phyloP scores from a whole-genome alignment of 78 protist species.

The Anaeramoeba ignava region DNA sequence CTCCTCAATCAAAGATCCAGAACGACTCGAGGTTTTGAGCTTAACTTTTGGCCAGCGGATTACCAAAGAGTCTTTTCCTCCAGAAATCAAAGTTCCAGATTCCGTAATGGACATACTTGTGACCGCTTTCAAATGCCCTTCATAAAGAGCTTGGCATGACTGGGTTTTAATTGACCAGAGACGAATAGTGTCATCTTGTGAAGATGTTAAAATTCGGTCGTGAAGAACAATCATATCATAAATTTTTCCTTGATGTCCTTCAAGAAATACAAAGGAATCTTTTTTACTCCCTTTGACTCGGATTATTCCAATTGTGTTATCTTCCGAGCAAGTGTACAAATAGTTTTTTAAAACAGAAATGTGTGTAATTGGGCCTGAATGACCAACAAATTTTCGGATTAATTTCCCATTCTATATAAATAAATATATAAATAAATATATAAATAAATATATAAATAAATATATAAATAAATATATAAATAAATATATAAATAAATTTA shows the following conservation, averaged over 20 bases:
- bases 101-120: neutral
- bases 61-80: neutral
- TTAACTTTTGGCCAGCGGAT: neutral
- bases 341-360: no score
- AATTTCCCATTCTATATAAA: no score
- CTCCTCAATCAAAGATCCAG: neutral
- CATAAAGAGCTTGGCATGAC: neutral
- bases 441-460: no score
- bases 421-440: no score
- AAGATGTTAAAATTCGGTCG: neutral
- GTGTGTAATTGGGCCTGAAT: no score
- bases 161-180: neutral
- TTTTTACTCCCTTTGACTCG: neutral
- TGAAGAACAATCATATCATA: neutral
- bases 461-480: no score
- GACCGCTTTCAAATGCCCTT: neutral
- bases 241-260: neutral
- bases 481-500: no score
- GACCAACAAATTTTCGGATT: no score
- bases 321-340: neutral
- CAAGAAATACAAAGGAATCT: neutral
- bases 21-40: neutral
- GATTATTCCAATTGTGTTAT: neutral
- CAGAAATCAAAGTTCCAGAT: neutral
- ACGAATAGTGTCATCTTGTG: neutral